Conservation (phyloP, 768 basidiomycete species). For the Obba rivulosa region DNA sequence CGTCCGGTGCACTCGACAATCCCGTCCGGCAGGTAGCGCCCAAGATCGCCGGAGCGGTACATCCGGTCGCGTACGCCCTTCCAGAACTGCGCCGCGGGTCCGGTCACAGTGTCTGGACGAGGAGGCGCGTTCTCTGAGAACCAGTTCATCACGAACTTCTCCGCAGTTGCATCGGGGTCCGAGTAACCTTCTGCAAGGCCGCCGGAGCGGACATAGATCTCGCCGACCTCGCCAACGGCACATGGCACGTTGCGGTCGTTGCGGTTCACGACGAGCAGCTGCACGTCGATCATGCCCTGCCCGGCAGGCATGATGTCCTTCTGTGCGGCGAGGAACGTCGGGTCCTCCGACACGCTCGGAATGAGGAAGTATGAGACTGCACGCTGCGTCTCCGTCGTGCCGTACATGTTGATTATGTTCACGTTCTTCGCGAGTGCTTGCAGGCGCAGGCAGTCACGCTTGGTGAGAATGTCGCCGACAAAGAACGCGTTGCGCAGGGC, state of each 20-base stretch:
- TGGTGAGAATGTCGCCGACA: conserved; percentile 98
- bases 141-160: conserved; percentile 97
- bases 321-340: conserved; percentile 87
- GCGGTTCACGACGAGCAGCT: conserved; percentile 93
- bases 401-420: conserved; percentile 98
- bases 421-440: conserved; percentile 92
- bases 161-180: conserved; percentile 71
- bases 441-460: conserved; percentile 92
- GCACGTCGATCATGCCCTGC: conserved; percentile 95
- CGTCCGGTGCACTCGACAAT: conserved; percentile 95
- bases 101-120: conserved; percentile 72
- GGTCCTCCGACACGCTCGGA: conserved; percentile 75
- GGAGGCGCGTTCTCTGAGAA: conserved; percentile 48
- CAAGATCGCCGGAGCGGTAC: conserved; percentile 97
- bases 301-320: conserved; percentile 99
- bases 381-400: conserved; percentile 98
- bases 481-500: conserved; percentile 91
- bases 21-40: conserved; percentile 88
- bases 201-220: conserved; percentile 96
- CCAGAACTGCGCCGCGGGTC: conserved; percentile 80
- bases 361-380: conserved; percentile 97
- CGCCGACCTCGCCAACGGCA: conserved; percentile 94
- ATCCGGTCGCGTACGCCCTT: conserved; percentile 94
- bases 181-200: conserved; percentile 95
- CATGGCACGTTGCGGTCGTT: conserved; percentile 80